Base-by-base conservation (phyloP, 148 eudicot species). In the Rheum nobile region DNA sequence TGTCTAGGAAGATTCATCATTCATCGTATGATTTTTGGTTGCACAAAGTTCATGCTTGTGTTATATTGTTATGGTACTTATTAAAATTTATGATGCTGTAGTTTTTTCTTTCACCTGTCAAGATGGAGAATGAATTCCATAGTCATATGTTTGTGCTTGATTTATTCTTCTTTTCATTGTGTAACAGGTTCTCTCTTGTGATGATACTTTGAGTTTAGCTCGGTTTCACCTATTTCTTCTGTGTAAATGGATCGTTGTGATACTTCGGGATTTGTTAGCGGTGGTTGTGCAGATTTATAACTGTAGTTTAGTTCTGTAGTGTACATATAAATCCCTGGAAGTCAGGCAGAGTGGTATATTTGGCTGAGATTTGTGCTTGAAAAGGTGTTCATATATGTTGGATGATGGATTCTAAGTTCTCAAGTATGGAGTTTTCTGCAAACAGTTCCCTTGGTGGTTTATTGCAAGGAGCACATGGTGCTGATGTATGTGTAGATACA, bases 251-350 rank as follows among this genome's bases (percentile, higher is more conserved):
- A 96, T 78, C 92, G 97, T 12, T 79, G 80, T 79, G 99, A 96
- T 81, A 96, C 99, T 46, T 96, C 99, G 19, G 99, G 99, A 78
- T 96, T 96, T 78, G 96, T 92, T 37, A 96, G 99, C 61, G 99
- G 99, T 67, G 96, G 99, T 77, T 83, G 83, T 79, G 61, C 82
- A 72, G 83, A 80, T 86, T 80, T 78, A 80, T 90, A 86, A 82
- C 86, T 70, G 28, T 85, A 84, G 79, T 46, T 79, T 82, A 74
- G 74, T 80, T 85, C 85, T 85, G 86, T 83, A 77, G 77, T 24
- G 80, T 75, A 43, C 67, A 78, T 75, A n/a, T 77, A 84, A 76
- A 55, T 76, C 71, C 87, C 88, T 82, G 85, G 91, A 88, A 95
- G 96, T 84, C 93, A 80, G 92, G 88, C 74, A 78, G 86, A 75